Evolutionary conservation across 106 monocot genomes (phyloP).

Genomic region (Dioscorea dumetorum): DNA sequence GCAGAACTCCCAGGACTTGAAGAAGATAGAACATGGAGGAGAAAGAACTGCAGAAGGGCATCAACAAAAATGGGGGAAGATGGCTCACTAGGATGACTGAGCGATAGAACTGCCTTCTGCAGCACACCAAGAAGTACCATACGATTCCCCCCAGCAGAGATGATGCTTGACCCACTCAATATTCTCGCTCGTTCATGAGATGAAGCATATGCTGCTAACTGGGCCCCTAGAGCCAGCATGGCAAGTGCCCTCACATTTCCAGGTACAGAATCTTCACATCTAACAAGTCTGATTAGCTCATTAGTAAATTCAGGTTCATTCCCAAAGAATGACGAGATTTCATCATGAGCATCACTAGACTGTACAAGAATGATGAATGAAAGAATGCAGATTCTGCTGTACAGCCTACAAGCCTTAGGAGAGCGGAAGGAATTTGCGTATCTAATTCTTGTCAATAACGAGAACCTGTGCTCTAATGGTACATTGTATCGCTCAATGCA

Average conservation of each 20-base stretch:
- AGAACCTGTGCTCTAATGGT: constrained; percentile 78
- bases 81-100: constrained; percentile 71
- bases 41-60: constrained; percentile 88
- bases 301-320: constrained; percentile 98
- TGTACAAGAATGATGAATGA: constrained; percentile 90
- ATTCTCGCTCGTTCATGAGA: constrained; percentile 90
- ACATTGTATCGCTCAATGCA: constrained; percentile 80
- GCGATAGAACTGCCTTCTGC: constrained; percentile 81
- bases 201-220: constrained; percentile 92
- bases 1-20: constrained; percentile 88
- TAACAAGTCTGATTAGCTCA: constrained; percentile 88
- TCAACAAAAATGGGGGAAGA: constrained; percentile 88
- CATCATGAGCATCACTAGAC: constrained; percentile 95
- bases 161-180: constrained; percentile 88
- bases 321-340: constrained; percentile 88
- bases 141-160: constrained; percentile 94
- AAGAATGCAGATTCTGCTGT: constrained; percentile 87
- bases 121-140: constrained; percentile 83
- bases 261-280: constrained; percentile 83
- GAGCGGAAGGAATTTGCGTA: constrained; percentile 86
- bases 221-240: constrained; percentile 92
- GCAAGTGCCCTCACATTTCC: constrained; percentile 72
- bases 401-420: constrained; percentile 53
- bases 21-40: constrained; percentile 90
- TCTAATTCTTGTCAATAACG: constrained; percentile 92